Base-by-base conservation (phyloP, 768 basidiomycete species). In the Leccinum imitatum region DNA sequence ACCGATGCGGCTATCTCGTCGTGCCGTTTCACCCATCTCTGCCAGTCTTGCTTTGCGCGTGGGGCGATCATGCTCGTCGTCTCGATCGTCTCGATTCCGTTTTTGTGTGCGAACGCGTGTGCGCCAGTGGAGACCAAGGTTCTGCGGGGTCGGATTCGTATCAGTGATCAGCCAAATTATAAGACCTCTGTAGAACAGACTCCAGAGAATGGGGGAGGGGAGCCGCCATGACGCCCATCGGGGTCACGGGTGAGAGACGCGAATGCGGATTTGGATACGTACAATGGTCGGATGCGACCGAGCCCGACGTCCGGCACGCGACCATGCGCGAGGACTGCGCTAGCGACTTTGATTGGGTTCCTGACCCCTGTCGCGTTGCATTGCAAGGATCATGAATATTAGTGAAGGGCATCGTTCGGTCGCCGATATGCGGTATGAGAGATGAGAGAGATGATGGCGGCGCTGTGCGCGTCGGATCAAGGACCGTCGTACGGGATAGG, bases 281-380 rank as follows among this genome's bases (percentile, higher is more conserved):
- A 90, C 87, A 91, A 58, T 4, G 91, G 91, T 21, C 85, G 84
- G 8, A 92, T 78, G 25, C 91, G 83, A 6, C 89, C 87, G 6
- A 92, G 72, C 46, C 72, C 70, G 10, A 33, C 4, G 63, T 86
- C 73, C 0, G 69, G 80, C 6, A 73, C 71, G 33, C 76, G 75
- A 0, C 84, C 79, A 65, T 86, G 72, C 21, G 84, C 80, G 9
- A 91, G 78, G 21, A 93, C 68, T 1, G 75, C 71, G 19, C 77
- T 76, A 3, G 92, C 90, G 2, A 86, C 73, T 37, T 70, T 72
- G 52, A 93, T 86, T 1, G 92, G 90, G 67, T 90, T 89, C 65
- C 80, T 84, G 9, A 91, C 75, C 17, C 89, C 90, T 87, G 59
- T 35, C 1, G 35, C 17, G 17, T 27, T 23, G 8, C 19, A 30